Evolutionary conservation across 805 yeast species (phyloP).

Genomic region (Ogataea populi-albae): DNA sequence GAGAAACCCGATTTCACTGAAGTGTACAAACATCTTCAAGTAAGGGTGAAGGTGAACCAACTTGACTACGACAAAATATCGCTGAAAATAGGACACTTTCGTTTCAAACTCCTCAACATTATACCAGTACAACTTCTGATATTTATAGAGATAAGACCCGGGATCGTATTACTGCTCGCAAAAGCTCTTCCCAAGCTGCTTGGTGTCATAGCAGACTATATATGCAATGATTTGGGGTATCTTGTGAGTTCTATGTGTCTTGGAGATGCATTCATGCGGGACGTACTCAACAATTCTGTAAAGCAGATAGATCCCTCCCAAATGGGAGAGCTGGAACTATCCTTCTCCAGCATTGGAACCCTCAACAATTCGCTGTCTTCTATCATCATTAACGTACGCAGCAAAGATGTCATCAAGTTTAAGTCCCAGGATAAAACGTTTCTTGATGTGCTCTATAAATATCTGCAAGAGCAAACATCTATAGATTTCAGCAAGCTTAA

Average conservation of each 20-base stretch:
- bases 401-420: constrained; percentile 23
- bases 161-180: constrained; percentile 18
- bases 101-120: constrained; percentile 27
- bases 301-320: constrained; percentile 1
- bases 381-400: constrained; percentile 25
- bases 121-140: constrained; percentile 29
- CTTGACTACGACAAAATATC: constrained; percentile 7
- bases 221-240: constrained; percentile 25
- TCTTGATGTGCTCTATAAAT: constrained; percentile 18
- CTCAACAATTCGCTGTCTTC: constrained; percentile 20
- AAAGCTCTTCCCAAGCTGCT: constrained; percentile 22
- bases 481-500: constrained; percentile 26
- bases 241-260: constrained; percentile 15
- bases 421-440: constrained; percentile 8
- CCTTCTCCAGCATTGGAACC: constrained; percentile 18
- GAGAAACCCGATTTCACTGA: constrained; percentile 25
- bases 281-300: constrained; percentile 13
- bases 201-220: constrained; percentile 18
- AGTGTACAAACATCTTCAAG: constrained; percentile 20
- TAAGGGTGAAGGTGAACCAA: constrained; percentile 25
- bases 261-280: constrained; percentile 14
- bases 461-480: constrained; percentile 24
- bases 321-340: constrained; percentile 19
- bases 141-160: constrained; percentile 24
- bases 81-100: constrained; percentile 26